These are phyloP conservation scores for Claviceps sp. DNA, from an alignment of 2,329 filamentous ascomycete genomes.

Conservation along the genomic window DNA sequence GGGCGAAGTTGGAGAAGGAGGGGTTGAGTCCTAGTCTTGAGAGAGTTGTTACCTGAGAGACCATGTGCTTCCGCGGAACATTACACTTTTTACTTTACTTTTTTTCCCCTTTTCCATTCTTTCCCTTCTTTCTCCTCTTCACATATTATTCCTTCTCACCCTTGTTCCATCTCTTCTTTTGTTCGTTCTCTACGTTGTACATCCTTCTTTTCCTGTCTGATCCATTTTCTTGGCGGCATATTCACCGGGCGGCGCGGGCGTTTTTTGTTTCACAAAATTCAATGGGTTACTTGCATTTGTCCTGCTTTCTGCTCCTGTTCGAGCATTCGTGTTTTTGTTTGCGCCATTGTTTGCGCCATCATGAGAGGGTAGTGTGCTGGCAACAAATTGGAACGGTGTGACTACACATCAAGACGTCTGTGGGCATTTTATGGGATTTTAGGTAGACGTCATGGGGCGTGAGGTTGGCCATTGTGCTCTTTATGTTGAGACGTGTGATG, in stretches of 20 bases:
- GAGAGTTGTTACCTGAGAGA: conserved; percentile 33
- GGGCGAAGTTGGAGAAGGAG: conserved; percentile 31
- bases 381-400: not conserved
- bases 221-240: not conserved
- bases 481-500: not conserved
- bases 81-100: not conserved
- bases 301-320: not conserved
- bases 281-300: not conserved
- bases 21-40: conserved; percentile 27
- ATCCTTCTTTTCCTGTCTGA: not conserved
- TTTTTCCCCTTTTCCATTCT: not conserved
- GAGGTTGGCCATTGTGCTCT: not conserved
- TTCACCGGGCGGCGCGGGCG: conserved; percentile 1
- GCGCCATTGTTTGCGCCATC: not conserved
- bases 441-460: not conserved
- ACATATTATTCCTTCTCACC: not conserved
- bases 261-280: not conserved
- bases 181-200: no score
- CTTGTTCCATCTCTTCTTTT: not conserved
- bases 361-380: not conserved
- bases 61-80: no score
- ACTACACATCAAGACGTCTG: not conserved
- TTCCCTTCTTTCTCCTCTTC: not conserved
- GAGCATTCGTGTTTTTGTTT: not conserved
- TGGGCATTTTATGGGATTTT: not conserved